Evolutionary conservation across 768 basidiomycete genomes (phyloP), one percentile per base, ranked within the genome.

Genomic region (Lactarius akahatsu): DNA sequence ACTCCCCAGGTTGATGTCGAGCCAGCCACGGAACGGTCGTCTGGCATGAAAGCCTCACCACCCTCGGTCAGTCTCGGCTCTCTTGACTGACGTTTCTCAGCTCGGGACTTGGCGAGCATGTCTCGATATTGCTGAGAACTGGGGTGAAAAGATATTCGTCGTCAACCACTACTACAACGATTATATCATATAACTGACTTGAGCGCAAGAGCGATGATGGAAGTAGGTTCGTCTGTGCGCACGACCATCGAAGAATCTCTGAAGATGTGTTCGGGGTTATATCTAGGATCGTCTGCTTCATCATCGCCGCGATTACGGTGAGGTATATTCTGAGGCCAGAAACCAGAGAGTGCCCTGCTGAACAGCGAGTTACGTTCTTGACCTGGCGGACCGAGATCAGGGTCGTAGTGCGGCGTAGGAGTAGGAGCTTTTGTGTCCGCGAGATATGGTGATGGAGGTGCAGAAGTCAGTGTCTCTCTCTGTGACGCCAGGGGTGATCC

Each of bases 191-290:
- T 52, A 9, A 77, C 86, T 72, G 72, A 94, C 93, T 90, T 92
- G 58, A 99, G 78, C 6, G 94, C 93, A 64, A 98, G 87, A 8
- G 97, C 96, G 69, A 98, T 95, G 73, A 98, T 97, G 20, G 96
- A 98, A 0, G 96, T 97, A 2, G 96, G 97, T 73, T 99, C 97
- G 75, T 98, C 95, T 23, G 94, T 94, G 23, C 96, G 85, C 23
- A 99, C 90, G 59, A 98, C 88, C 86, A 98, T 96, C 2, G 90
- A 88, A 18, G 93, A 94, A 73, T 96, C 96, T 43, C 92, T 84
- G 78, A 97, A 98, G 57, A 98, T 89, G 73, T 98, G 94, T 72
- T 98, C 96, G 1, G 88, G 88, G 73, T 93, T 90, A 67, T 83
- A 82, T 75, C 88, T 83, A 4, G 85, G 84, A 72, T 92, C 89